Percentiles rank a stretch among this genome's conserved stretches.
Conservation (phyloP, 139 green algal genomes). For the Chlorella sp. region DNA sequence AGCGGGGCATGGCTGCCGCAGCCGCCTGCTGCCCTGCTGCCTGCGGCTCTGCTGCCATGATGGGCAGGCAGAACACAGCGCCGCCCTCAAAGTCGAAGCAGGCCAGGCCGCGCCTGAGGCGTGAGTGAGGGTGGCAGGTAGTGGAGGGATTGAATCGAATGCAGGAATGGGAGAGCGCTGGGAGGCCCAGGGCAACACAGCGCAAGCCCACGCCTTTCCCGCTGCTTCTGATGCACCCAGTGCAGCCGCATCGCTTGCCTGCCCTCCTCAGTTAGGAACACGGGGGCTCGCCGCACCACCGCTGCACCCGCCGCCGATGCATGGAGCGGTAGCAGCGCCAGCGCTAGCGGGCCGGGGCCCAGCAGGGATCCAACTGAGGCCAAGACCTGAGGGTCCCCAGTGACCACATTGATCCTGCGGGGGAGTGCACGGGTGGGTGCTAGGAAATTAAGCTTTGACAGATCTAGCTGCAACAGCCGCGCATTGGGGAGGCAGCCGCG, state of each 20-base stretch:
- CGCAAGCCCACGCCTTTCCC: neutral
- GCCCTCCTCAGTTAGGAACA: neutral
- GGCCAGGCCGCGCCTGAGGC: neutral
- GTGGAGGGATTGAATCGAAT: neutral
- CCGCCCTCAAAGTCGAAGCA: constrained; percentile 22
- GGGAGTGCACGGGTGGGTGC: too few species aligned
- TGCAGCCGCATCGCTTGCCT: neutral
- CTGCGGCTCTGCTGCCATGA: neutral
- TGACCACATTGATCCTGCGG: neutral
- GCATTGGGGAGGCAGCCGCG: too few species aligned
- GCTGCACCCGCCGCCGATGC: neutral
- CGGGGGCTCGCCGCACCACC: neutral
- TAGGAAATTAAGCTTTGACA: too few species aligned
- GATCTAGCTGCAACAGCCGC: too few species aligned
- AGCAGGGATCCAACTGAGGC: neutral
- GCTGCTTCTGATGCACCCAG: neutral
- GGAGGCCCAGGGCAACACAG: too few species aligned
- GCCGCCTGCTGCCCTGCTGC: neutral
- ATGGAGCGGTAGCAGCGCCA: neutral
- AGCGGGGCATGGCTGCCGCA: neutral
- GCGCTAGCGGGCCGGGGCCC: neutral
- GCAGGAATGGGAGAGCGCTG: too few species aligned
- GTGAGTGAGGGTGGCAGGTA: neutral
- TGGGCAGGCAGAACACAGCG: neutral
- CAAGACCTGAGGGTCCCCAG: neutral